Conservation (phyloP, 2,329 filamentous ascomycete genomes). For the Colletotrichum caudatum region DNA sequence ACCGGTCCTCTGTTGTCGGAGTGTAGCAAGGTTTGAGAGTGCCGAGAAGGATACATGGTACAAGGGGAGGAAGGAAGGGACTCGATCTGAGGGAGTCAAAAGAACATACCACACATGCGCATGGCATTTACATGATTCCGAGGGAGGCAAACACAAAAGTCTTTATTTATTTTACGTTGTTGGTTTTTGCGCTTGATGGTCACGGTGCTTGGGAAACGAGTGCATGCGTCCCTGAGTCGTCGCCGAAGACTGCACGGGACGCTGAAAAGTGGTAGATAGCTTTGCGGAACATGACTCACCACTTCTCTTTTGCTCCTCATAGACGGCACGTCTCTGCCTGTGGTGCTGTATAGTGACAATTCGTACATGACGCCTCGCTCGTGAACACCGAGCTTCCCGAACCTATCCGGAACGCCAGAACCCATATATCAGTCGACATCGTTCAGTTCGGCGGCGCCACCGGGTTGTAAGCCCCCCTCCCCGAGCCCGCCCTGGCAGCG, state of each 20-base stretch:
- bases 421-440: neutral
- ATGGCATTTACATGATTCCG: conserved; percentile 34
- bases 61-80: neutral
- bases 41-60: neutral
- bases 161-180: neutral
- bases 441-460: conserved; percentile 26
- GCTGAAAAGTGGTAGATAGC: conserved; percentile 8
- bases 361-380: neutral
- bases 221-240: conserved; percentile 10
- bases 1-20: neutral
- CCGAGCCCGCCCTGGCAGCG: conserved; percentile 21
- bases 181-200: conserved; percentile 14
- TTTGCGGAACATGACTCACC: conserved; percentile 20
- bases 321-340: neutral
- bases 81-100: neutral
- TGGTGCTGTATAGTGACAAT: neutral
- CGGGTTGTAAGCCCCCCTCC: conserved; percentile 38
- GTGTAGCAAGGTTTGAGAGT: neutral
- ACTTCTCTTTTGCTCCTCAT: conserved; percentile 4
- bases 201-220: conserved; percentile 33
- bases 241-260: neutral
- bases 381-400: neutral
- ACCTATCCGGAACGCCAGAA: conserved; percentile 5
- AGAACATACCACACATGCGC: conserved; percentile 13
- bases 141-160: conserved; percentile 20